These are phyloP conservation scores for Phaseolus lunatus DNA, from an alignment of 306 rosid genomes.

Conservation along the genomic window DNA sequence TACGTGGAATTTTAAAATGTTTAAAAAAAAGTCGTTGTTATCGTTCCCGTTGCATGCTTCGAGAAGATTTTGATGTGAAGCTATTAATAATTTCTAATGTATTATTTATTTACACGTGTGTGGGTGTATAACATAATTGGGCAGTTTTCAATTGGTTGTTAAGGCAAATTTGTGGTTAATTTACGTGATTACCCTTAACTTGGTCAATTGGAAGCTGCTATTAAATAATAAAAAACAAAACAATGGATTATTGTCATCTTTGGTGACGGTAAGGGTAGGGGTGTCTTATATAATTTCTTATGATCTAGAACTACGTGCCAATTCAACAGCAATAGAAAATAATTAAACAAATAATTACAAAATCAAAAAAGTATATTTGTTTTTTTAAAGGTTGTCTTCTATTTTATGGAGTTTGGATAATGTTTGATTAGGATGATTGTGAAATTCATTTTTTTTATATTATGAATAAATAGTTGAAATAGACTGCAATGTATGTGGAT, in stretches of 20 bases:
- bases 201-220: constrained; percentile 44
- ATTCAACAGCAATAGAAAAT: constrained; percentile 11
- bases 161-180: constrained; percentile 18
- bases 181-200: neutral
- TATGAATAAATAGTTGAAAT: neutral
- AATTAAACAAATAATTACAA: neutral
- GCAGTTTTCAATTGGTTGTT: constrained; percentile 6
- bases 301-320: constrained; percentile 48
- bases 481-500: neutral
- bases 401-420: constrained; percentile 5
- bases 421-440: constrained; percentile 12
- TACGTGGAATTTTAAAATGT: neutral
- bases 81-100: neutral
- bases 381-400: neutral
- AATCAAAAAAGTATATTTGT: neutral
- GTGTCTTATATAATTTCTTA: neutral
- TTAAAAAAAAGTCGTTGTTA: neutral
- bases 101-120: neutral
- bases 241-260: constrained; percentile 11
- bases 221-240: constrained; percentile 3
- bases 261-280: neutral
- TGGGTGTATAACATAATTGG: constrained; percentile 2
- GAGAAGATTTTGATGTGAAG: constrained; percentile 22
- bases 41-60: neutral
- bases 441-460: neutral